A percentile compares a stretch with the other conserved stretches of the same genome.
These are phyloP conservation scores for Plasmodium malariae DNA, from an alignment of 169 alveolate species.

Conservation along the genomic window DNA sequence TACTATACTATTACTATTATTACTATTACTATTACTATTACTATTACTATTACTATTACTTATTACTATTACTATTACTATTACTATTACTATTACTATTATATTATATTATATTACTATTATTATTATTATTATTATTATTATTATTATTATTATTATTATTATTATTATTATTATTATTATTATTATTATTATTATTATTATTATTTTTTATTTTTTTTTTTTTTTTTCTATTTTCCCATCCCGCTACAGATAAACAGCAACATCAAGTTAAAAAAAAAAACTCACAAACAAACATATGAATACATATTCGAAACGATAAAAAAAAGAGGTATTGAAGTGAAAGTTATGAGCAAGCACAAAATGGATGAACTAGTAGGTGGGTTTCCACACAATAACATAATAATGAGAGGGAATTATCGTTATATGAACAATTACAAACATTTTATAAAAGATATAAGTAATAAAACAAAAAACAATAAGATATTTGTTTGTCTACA, in stretches of 20 bases:
- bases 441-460: constrained; percentile 12
- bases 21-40: neutral
- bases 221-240: neutral
- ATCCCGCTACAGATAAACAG: constrained; percentile 19
- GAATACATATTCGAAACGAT: constrained; percentile 26
- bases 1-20: neutral
- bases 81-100: neutral
- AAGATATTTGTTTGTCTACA: constrained; percentile 44
- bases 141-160: too few species aligned
- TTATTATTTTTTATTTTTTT: neutral
- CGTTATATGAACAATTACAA: constrained; percentile 32
- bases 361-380: constrained; percentile 60
- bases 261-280: constrained; percentile 7
- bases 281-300: constrained; percentile 34
- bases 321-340: constrained; percentile 17
- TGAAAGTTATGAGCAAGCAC: neutral
- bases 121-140: too few species aligned
- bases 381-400: constrained; percentile 55
- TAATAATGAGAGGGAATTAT: constrained; percentile 26
- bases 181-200: too few species aligned
- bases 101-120: too few species aligned
- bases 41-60: neutral
- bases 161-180: too few species aligned
- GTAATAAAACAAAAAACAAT: neutral
- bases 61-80: neutral